A percentile compares a stretch with the other conserved stretches of the same genome.
These are phyloP conservation scores for Strigomonas culicis DNA, from an alignment of 208 protist species.

Conservation along the genomic window DNA sequence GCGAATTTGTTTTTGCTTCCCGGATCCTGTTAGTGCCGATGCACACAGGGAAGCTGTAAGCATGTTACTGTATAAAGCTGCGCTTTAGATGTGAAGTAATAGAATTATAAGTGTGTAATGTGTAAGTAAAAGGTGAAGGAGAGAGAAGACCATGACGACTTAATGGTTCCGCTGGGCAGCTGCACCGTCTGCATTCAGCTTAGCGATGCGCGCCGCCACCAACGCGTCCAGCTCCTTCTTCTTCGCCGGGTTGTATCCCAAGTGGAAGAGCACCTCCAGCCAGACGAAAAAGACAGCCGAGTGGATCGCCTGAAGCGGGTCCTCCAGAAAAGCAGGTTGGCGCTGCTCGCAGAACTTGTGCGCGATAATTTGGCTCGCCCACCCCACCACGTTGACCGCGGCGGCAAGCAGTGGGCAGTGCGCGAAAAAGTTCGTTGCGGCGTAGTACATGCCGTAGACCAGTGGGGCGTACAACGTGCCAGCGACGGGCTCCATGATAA, in stretches of 20 bases:
- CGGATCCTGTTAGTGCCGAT: too few species aligned
- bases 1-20: too few species aligned
- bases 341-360: conserved; percentile 52
- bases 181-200: conserved; percentile 18
- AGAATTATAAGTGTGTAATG: too few species aligned
- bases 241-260: conserved; percentile 58
- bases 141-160: background rate
- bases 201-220: conserved; percentile 23
- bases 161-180: background rate
- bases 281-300: conserved; percentile 68
- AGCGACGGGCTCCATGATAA: conserved; percentile 54
- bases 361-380: conserved; percentile 56
- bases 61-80: too few species aligned
- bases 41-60: too few species aligned
- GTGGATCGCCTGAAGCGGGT: conserved; percentile 67
- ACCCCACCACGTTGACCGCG: conserved; percentile 39
- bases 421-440: conserved; percentile 23
- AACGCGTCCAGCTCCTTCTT: conserved; percentile 42
- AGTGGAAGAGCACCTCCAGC: conserved; percentile 68
- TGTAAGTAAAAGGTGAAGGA: too few species aligned
- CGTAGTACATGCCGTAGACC: conserved; percentile 35
- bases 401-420: conserved; percentile 24
- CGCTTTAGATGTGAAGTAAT: too few species aligned
- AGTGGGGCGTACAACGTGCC: conserved; percentile 49
- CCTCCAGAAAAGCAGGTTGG: conserved; percentile 68